Conservation (phyloP, 805 yeast species). For the Candida orba region DNA sequence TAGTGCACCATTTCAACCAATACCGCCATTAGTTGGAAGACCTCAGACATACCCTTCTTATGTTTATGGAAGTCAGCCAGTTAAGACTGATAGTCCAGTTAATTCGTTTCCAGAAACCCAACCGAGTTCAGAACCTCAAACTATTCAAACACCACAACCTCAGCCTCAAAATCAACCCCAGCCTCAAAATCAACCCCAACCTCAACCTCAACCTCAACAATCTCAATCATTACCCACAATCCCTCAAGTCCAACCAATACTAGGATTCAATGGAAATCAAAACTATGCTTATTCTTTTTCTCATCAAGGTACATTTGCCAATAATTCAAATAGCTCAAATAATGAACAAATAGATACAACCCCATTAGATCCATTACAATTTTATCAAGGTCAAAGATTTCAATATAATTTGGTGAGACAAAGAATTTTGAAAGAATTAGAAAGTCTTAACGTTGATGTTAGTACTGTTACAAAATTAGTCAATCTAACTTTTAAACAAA, state of each 20-base stretch:
- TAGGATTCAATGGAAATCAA: too few relatives aligned
- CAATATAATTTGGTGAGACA: slow-evolving; percentile 16
- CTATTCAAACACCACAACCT: neutral
- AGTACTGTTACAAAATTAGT: slow-evolving; percentile 10
- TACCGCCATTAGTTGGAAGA: too few relatives aligned
- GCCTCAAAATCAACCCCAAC: slow-evolving; percentile 3
- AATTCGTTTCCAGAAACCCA: neutral
- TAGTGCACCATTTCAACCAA: neutral
- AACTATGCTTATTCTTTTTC: neutral
- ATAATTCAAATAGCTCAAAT: too few relatives aligned
- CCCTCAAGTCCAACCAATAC: neutral
- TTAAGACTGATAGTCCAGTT: slow-evolving; percentile 2
- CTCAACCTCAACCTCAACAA: neutral
- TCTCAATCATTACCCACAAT: neutral
- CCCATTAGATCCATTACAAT: slow-evolving; percentile 7
- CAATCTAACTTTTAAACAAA: slow-evolving; percentile 15
- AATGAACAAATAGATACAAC: neutral
- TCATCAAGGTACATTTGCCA: neutral
- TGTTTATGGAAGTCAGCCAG: slow-evolving; percentile 3
- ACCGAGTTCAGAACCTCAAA: slow-evolving; percentile 1
- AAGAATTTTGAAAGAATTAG: slow-evolving; percentile 14
- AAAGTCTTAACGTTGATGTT: slow-evolving; percentile 9
- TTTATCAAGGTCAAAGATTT: slow-evolving; percentile 16
- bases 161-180: slow-evolving; percentile 2
- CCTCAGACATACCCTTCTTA: neutral